Base-by-base conservation (phyloP, 805 yeast genomes). In the Saccharomycopsis vini region DNA sequence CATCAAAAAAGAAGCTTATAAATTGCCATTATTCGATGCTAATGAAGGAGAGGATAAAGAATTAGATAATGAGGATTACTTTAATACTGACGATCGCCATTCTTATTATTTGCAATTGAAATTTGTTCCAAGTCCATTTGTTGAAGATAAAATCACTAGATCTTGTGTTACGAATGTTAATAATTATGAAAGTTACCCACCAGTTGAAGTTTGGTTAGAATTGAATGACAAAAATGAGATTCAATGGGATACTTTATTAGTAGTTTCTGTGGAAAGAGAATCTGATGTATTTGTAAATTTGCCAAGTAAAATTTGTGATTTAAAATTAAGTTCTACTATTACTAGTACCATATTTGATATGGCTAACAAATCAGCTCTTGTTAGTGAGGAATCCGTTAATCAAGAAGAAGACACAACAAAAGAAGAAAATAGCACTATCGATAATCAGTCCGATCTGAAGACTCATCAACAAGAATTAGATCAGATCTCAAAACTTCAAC, bases 191-290 rank as follows among this genome's bases (percentile, higher is more conserved):
- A 52, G 59, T 34, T 64, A 64, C 39, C 79, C 79, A 0, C 72
- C 77, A 1, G 58, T 75, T 6, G 80, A 75, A 52, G 57, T 75
- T 36, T 72, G 77, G 75, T 56, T 68, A 36, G 70, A 64, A 39
- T 54, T 71, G 42, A 59, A 58, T 12, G 57, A 60, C 5, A 43
- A 48, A 16, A 59, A 58, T 12, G 57, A 51, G 32, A 63, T 67
- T 2, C 70, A 64, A 34, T 45, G 61, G 41, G 68, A 62, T 21
- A 57, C 67, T 10, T 50, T 73, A 40, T 60, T 61, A 23, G 49
- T 71, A 2, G 66, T 68, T 7, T 61, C 74, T 0, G 70, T 68
- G 0, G 73, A 72, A 34, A 62, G 62, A 15, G 77, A 74, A 46
- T 62, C 66, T 46, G 61, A 60, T 46, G 58, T 59, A 20, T 60